These are phyloP conservation scores for Kernera saxatilis DNA, from an alignment of 345 rosid species.

Conservation along the genomic window DNA sequence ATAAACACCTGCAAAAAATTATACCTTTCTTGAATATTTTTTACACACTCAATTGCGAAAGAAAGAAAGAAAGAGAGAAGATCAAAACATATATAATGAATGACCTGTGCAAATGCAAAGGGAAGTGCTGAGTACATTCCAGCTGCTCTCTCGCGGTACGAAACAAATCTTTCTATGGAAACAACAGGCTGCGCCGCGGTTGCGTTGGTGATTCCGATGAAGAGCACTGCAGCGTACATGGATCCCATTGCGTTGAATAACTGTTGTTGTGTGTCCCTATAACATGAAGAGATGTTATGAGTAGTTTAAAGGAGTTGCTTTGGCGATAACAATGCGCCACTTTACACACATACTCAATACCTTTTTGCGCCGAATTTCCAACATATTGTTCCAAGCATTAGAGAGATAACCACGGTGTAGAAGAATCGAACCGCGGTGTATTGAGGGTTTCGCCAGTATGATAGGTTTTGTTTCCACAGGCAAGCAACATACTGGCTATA, in stretches of 20 bases:
- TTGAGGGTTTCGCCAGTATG: slow-evolving; percentile 95
- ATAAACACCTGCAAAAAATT: slow-evolving; percentile 60
- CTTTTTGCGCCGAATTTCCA: slow-evolving; percentile 90
- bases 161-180: slow-evolving; percentile 87
- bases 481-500: slow-evolving; percentile 79
- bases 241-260: slow-evolving; percentile 94
- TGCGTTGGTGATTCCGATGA: slow-evolving; percentile 90
- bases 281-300: not conserved
- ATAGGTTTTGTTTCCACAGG: slow-evolving; percentile 94
- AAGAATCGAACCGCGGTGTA: slow-evolving; percentile 96
- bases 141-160: slow-evolving; percentile 92
- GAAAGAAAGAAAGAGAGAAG: not conserved
- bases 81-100: not conserved
- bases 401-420: slow-evolving; percentile 83
- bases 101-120: slow-evolving; percentile 93
- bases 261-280: slow-evolving; percentile 76
- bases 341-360: slow-evolving; percentile 27
- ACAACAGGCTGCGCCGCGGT: slow-evolving; percentile 96
- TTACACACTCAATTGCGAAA: not conserved
- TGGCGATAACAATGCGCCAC: not conserved
- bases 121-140: slow-evolving; percentile 96
- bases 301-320: not conserved
- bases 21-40: not conserved
- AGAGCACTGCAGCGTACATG: slow-evolving; percentile 81
- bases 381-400: slow-evolving; percentile 97